phyloP scores from a whole-genome alignment of 176 grass and related monocot species.

The Aegilops speltoides region DNA sequence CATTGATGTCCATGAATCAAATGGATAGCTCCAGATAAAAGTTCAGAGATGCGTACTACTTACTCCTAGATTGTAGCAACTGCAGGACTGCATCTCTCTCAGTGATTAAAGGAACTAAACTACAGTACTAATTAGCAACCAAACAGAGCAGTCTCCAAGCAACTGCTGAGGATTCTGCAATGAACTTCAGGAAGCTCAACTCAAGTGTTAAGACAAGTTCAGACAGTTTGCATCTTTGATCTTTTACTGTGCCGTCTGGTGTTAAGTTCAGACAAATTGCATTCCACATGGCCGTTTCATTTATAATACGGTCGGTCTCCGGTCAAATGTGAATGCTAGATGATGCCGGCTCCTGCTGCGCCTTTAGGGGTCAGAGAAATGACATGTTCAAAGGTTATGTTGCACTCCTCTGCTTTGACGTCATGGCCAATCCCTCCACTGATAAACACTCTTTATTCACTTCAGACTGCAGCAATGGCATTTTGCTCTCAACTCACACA shows the following conservation, averaged over 20 bases:
- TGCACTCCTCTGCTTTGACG: conserved; percentile 16
- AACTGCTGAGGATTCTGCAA: neutral
- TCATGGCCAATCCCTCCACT: neutral
- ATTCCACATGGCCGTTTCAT: neutral
- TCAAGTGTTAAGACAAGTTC: no score
- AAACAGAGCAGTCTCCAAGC: neutral
- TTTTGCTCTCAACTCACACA: neutral
- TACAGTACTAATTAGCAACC: neutral
- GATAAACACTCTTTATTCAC: conserved; percentile 10
- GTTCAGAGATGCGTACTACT: neutral
- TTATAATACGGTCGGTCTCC: neutral
- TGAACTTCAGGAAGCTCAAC: neutral
- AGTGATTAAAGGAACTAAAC: neutral
- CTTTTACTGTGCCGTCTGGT: neutral
- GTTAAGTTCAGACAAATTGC: neutral
- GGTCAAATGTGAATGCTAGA: conserved; percentile 33
- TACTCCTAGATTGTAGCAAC: conserved; percentile 19
- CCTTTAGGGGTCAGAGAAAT: conserved; percentile 33
- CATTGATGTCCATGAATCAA: neutral
- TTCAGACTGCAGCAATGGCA: conserved; percentile 28
- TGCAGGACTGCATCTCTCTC: neutral
- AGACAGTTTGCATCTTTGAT: neutral
- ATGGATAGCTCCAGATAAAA: neutral
- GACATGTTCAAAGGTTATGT: conserved; percentile 17
- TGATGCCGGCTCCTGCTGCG: neutral